Base-by-base conservation (phyloP, 371 early-diverging fungal genomes). In the Batrachochytrium dendrobatidis region DNA sequence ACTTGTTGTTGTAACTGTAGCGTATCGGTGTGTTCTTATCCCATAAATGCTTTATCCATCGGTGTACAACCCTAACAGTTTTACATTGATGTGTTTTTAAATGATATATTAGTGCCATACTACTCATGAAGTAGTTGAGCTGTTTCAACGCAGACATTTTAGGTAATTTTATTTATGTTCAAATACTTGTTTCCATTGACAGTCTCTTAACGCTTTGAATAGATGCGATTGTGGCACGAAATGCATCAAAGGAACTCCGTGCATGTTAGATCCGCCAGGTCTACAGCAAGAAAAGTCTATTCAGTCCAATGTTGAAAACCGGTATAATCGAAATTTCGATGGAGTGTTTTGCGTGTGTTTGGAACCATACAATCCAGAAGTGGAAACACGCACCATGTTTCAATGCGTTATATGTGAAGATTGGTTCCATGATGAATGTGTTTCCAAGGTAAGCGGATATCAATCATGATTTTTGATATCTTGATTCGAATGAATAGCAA, bases 401-500 rank as follows among this genome's bases (percentile, higher is more conserved):
- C 89, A 91, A 76, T 94, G 95, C 60, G 67, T 83, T 33, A 58
- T 83, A 0, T 94, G 95, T 67, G 86, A 89, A 63, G 92, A 89
- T 33, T 30, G 88, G 92, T 87, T 84, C 66, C 92, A 92, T 71
- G 85, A 88, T 30, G 64, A 70, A 0, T 94, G 94, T 65, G 88
- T 94, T 59, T 84, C 85, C 32, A 66, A 81, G 31, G 83, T 82
- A 72, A 68, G 67, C 8, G 49, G n/a, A n/a, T n/a, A n/a, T n/a
- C n/a, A n/a, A n/a, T n/a, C n/a, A n/a, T n/a, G n/a, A n/a, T n/a
- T n/a, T n/a, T n/a, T n/a, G n/a, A n/a, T n/a, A n/a, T n/a, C n/a
- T n/a, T n/a, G n/a, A n/a, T n/a, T n/a, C n/a, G n/a, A n/a, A n/a
- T n/a, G n/a, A n/a, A n/a, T n/a, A n/a, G n/a, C n/a, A n/a, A n/a